Evolutionary conservation across 176 grass and related monocot species (phyloP), one percentile per base, ranked within the genome.

Genomic region (Raddia distichophylla): DNA sequence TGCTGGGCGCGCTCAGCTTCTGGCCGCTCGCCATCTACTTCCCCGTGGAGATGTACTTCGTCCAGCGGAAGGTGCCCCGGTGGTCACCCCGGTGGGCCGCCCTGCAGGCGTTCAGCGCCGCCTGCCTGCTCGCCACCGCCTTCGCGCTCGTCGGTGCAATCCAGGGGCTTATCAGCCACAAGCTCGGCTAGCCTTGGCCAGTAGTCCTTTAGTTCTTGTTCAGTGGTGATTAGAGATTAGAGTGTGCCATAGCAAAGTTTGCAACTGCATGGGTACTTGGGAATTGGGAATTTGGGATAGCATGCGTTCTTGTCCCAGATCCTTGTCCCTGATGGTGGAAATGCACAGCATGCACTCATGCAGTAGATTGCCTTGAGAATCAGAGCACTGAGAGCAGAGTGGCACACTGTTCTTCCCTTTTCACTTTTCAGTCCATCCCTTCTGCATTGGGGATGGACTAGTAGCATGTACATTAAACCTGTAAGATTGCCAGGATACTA

Each of bases 11-110:
- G 17, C 78, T 88, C 81, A 86, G 63, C 75, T 97, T 97, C 84
- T 97, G 90, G 93, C 93, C 93, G 7, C 55, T 97, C 17, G 87
- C 85, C 61, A 87, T 93, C 72, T 97, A 97, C 88, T 97, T 93
- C 88, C 93, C 93, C 44, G 90, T 93, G 22, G 90, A 97, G 91
- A 91, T 97, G 90, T 93, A 97, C 83, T 89, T 93, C 49, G 42
- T 93, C 73, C 93, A 97, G 91, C 78, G 73, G 77, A 87, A 82
- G 17, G 87, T 97, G 5, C 18, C 60, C 2, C 22, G 77, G 4
- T 97, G 93, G 91, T 91, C 87, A 2, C 62, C 27, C 4, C 17
- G 82, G 34, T 97, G 93, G 93, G 5, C 88, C 13, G 60, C 85
- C 37, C 83, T 97, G 19, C 88, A 91, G 85, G 16, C 64, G 8